Evolutionary conservation across 768 basidiomycete genomes (phyloP), one percentile per base, ranked within the genome.

Genomic region (Auriscalpium microsporum): DNA sequence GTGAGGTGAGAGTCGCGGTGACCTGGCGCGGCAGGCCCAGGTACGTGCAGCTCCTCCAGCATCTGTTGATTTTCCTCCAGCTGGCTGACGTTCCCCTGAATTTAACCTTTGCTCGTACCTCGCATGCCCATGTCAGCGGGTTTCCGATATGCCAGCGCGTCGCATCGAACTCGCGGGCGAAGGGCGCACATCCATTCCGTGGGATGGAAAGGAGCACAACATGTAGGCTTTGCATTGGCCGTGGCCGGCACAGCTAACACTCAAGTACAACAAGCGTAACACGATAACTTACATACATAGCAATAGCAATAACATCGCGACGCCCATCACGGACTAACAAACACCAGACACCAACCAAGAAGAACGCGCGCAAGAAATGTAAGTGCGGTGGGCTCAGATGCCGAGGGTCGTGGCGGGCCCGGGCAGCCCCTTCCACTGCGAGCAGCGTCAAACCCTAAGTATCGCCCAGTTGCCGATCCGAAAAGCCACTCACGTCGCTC

Each of bases 401-500:
- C 45, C 52, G 28, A 33, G 17, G 23, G 64, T 60, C 28, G 62
- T 63, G 33, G 69, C 70, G 19, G 71, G 71, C 50, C 71, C 71
- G 51, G 71, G 71, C 56, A 72, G 63, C 45, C 63, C 66, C 54
- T 68, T 62, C 70, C 70, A 72, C 71, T 72, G 62, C 54, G 3
- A 3, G 40, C 6, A 5, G 40, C 40, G 40, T 17, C 17, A 28
- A 28, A 28, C 28, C 5, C 28, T 28, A 28, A 3, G 23, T 7
- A 14, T 9, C 40, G 6, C 4, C 8, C 13, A 4, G 17, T 17
- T 11, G n/a, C 40, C 14, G 17, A 8, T 13, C 14, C 45, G 9
- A 1, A 49, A 33, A 40, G 49, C 45, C 49, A 57, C 71, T 52
- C 53, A 69, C 66, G 57, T 70, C 68, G 50, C 68, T 64, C 33